Conservation (phyloP, 495 filamentous ascomycete species). For the Neurospora sp. region DNA sequence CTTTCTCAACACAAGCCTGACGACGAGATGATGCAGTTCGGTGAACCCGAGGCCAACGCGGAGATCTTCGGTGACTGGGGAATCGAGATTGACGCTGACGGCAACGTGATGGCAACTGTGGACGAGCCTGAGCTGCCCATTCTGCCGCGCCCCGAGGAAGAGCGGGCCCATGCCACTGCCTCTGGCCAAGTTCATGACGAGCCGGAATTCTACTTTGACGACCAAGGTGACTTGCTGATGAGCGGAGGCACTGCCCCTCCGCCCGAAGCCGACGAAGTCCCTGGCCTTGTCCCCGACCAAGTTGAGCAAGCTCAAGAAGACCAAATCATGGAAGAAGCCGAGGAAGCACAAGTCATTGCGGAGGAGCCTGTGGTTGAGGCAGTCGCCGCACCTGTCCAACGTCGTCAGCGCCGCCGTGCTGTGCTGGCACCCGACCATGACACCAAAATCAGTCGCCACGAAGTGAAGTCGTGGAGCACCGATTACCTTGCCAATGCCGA, state of each 20-base stretch:
- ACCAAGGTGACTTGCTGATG: slow-evolving; percentile 17
- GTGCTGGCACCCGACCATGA: slow-evolving; percentile 27
- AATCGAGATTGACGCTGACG: slow-evolving; percentile 32
- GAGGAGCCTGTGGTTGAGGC: slow-evolving; percentile 8
- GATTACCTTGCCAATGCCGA: slow-evolving; percentile 50
- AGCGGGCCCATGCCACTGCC: neutral
- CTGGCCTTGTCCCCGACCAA: slow-evolving; percentile 3
- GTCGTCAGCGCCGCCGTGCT: slow-evolving; percentile 17
- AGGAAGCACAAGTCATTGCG: slow-evolving; percentile 1
- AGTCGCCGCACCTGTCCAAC: slow-evolving; percentile 14
- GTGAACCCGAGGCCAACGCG: slow-evolving; percentile 20
- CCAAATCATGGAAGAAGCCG: neutral
- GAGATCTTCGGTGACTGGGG: slow-evolving; percentile 26
- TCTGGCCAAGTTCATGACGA: slow-evolving; percentile 1
- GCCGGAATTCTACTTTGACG: slow-evolving; percentile 3
- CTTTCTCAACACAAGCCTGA: slow-evolving; percentile 13
- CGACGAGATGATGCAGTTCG: slow-evolving; percentile 10
- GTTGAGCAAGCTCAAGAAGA: neutral
- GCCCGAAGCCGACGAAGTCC: slow-evolving; percentile 3
- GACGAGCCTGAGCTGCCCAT: slow-evolving; percentile 31
- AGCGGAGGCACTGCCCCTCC: neutral
- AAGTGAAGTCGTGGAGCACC: slow-evolving; percentile 48
- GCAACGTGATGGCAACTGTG: slow-evolving; percentile 19
- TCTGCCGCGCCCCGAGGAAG: slow-evolving; percentile 12
- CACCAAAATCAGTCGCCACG: slow-evolving; percentile 42